Evolutionary conservation across 1,139 yeast species (phyloP).

Genomic region (Nakaseomyces sp.): DNA sequence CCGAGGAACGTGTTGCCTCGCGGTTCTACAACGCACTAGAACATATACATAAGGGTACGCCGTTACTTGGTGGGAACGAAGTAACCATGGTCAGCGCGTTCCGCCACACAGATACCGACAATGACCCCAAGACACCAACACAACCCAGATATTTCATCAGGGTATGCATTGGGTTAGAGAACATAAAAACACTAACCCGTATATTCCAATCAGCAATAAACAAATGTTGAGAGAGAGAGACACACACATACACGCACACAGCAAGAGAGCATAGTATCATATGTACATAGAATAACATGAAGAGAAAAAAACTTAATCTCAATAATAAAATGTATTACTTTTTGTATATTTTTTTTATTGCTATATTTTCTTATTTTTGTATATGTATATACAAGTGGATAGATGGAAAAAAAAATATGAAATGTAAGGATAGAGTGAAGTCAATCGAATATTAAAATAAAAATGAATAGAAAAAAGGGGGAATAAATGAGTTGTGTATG

Average conservation of each 20-base stretch:
- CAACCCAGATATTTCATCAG: slow-evolving; percentile 67
- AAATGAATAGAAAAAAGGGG: too few relatives aligned
- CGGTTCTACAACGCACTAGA: slow-evolving; percentile 68
- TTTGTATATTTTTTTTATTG: neutral
- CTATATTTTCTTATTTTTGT: neutral
- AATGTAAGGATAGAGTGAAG: too few relatives aligned
- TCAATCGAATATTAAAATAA: too few relatives aligned
- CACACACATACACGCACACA: neutral
- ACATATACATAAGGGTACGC: slow-evolving; percentile 85
- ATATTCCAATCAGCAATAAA: slow-evolving; percentile 47
- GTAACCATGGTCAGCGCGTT: slow-evolving; percentile 55
- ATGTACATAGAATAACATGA: too few relatives aligned
- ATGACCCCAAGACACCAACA: too few relatives aligned
- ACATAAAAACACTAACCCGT: slow-evolving; percentile 31
- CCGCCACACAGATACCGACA: too few relatives aligned
- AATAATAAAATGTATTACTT: too few relatives aligned
- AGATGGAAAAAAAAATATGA: too few relatives aligned
- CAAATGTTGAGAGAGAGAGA: slow-evolving; percentile 3
- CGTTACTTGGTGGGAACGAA: slow-evolving; percentile 80
- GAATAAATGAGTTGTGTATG: too few relatives aligned
- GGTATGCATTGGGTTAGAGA: slow-evolving; percentile 78
- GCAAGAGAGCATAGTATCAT: too few relatives aligned
- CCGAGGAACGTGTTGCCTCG: slow-evolving; percentile 56
- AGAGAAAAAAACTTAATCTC: too few relatives aligned
- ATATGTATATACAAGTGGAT: slow-evolving; percentile 6